phyloP scores from a whole-genome alignment of 2,329 filamentous ascomycete species.

The Monosporascus cannonballus region DNA sequence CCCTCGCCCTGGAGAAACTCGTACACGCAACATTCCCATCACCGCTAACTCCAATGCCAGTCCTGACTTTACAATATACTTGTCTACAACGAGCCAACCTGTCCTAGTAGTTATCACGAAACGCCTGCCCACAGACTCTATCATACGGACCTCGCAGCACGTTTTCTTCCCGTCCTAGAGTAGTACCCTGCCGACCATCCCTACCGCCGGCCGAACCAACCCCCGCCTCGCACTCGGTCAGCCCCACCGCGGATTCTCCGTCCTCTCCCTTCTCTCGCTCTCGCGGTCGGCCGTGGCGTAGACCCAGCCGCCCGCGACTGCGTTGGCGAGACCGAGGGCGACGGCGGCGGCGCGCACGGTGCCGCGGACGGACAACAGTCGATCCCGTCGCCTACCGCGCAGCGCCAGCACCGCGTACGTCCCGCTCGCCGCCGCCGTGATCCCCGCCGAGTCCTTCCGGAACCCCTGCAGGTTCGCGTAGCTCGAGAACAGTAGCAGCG shows the following conservation, averaged over 20 bases:
- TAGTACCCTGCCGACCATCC: neutral
- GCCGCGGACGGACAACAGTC: constrained; percentile 36
- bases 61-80: neutral
- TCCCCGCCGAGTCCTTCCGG: constrained; percentile 49
- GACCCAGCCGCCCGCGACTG: constrained; percentile 42
- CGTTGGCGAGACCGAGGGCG: constrained; percentile 43
- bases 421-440: constrained; percentile 50
- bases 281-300: constrained; percentile 47
- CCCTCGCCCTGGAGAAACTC: neutral
- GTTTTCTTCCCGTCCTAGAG: neutral
- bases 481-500: constrained; percentile 48
- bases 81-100: neutral
- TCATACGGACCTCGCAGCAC: neutral
- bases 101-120: neutral
- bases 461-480: constrained; percentile 57
- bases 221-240: constrained; percentile 14
- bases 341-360: constrained; percentile 45
- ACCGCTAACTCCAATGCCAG: neutral
- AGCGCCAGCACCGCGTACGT: constrained; percentile 51
- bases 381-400: constrained; percentile 26
- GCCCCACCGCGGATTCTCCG: constrained; percentile 46
- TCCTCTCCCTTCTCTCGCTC: constrained; percentile 41
- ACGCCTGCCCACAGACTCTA: neutral
- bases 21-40: too few species aligned
- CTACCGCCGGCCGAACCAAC: neutral